Evolutionary conservation across 441 rosid species (phyloP).

Genomic region (Adansonia grandidieri): DNA sequence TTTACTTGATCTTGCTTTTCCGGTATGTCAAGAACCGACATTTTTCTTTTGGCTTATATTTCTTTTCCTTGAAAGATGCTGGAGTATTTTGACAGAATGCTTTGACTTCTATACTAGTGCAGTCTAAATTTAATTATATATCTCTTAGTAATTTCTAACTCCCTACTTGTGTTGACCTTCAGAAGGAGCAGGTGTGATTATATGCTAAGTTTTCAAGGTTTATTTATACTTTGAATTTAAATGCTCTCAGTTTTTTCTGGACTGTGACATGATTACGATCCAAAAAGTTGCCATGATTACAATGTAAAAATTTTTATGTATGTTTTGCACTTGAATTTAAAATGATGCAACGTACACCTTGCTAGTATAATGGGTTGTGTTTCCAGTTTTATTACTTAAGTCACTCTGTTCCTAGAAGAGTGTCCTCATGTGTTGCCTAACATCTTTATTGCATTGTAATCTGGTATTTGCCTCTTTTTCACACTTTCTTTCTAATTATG

Average conservation of each 20-base stretch:
- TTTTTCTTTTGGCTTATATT: constrained; percentile 11
- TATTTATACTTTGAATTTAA: neutral
- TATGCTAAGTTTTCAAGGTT: neutral
- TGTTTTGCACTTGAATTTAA: neutral
- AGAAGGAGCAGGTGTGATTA: neutral
- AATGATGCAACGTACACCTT: neutral
- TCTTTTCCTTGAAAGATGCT: neutral
- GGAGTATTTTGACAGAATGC: neutral
- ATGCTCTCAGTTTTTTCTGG: neutral
- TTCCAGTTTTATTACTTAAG: neutral
- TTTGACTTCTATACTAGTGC: neutral
- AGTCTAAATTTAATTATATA: neutral
- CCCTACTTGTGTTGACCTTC: neutral
- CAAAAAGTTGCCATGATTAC: too few species aligned
- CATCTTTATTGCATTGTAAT: neutral
- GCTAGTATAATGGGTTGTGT: neutral
- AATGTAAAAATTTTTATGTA: neutral
- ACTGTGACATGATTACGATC: neutral
- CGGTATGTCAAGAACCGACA: constrained; percentile 52
- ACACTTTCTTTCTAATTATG: neutral
- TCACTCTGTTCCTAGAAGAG: neutral
- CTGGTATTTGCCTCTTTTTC: neutral
- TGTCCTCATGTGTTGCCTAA: constrained; percentile 1
- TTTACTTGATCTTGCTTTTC: constrained; percentile 88
- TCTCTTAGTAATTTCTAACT: constrained; percentile 8